Evolutionary conservation across 495 filamentous ascomycete species (phyloP).

Genomic region (Podospora australis): DNA sequence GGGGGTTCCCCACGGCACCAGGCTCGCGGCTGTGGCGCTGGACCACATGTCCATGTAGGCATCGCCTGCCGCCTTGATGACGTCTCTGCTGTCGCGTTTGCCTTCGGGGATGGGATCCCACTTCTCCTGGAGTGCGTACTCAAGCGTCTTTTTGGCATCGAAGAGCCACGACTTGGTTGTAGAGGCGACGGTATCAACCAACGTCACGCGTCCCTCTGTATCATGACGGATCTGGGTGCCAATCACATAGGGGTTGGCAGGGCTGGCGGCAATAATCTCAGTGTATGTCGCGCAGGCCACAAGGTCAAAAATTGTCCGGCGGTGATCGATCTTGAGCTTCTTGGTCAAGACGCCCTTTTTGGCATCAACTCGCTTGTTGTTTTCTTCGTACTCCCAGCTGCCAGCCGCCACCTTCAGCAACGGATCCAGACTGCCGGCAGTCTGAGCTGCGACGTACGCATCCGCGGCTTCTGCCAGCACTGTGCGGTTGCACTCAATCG

Average conservation of each 20-base stretch:
- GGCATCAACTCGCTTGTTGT: conserved; percentile 24
- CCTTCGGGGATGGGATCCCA: conserved; percentile 32
- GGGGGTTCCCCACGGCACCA: conserved; percentile 37
- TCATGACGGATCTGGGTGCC: conserved; percentile 36
- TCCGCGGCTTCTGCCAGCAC: conserved; percentile 32
- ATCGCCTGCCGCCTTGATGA: conserved; percentile 31
- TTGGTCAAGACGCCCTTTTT: conserved; percentile 26
- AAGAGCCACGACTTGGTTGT: conserved; percentile 38
- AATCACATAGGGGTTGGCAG: conserved; percentile 32
- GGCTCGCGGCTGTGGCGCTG: conserved; percentile 23
- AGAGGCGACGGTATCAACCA: conserved; percentile 35
- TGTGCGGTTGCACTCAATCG: conserved; percentile 14
- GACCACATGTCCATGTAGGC: conserved; percentile 39
- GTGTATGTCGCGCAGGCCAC: conserved; percentile 32
- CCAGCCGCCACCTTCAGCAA: conserved; percentile 8
- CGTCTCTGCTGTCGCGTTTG: conserved; percentile 22
- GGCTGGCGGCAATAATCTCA: conserved; percentile 31
- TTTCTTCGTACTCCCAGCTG: conserved; percentile 19
- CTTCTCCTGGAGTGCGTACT: conserved; percentile 29
- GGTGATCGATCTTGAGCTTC: conserved; percentile 24
- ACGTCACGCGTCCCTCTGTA: conserved; percentile 18
- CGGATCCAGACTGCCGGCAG: conserved; percentile 22
- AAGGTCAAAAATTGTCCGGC: conserved; percentile 26
- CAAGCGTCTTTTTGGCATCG: conserved; percentile 33
- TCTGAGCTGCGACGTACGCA: conserved; percentile 37